Evolutionary conservation across 306 rosid species (phyloP).

Genomic region (Sesbania bispinosa): DNA sequence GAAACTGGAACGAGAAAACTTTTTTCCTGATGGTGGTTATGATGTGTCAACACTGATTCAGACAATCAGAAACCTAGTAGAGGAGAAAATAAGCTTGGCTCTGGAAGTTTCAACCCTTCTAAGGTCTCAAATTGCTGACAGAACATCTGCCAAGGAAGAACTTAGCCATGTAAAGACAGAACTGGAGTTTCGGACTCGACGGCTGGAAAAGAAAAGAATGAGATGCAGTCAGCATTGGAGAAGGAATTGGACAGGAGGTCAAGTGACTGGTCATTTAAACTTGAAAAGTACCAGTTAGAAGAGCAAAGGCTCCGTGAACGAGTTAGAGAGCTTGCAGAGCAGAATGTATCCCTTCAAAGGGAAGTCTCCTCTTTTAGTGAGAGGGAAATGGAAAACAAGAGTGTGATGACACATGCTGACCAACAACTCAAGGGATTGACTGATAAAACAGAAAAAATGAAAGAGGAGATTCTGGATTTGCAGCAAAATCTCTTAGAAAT

Average conservation of each 20-base stretch:
- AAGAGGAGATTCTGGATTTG: slow-evolving; percentile 53
- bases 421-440: slow-evolving; percentile 61
- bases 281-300: slow-evolving; percentile 82
- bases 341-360: slow-evolving; percentile 92
- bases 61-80: slow-evolving; percentile 54
- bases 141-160: slow-evolving; percentile 66
- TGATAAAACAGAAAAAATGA: slow-evolving; percentile 47
- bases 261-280: slow-evolving; percentile 87
- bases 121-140: slow-evolving; percentile 69
- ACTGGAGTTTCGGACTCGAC: slow-evolving; percentile 47
- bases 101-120: slow-evolving; percentile 72
- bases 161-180: slow-evolving; percentile 55
- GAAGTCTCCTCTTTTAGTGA: slow-evolving; percentile 68
- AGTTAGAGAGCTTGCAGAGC: slow-evolving; percentile 98
- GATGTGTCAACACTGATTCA: slow-evolving; percentile 60
- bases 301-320: slow-evolving; percentile 92
- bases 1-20: slow-evolving; percentile 67
- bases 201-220: slow-evolving; percentile 85
- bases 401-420: slow-evolving; percentile 45
- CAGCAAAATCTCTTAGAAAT: slow-evolving; percentile 52
- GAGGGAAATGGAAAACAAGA: slow-evolving; percentile 66
- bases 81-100: slow-evolving; percentile 72
- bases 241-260: slow-evolving; percentile 96
- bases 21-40: slow-evolving; percentile 52
- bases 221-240: slow-evolving; percentile 83